Evolutionary conservation across 352 stramenopile genomes (phyloP).

Genomic region (Phytopythium ostracodes): DNA sequence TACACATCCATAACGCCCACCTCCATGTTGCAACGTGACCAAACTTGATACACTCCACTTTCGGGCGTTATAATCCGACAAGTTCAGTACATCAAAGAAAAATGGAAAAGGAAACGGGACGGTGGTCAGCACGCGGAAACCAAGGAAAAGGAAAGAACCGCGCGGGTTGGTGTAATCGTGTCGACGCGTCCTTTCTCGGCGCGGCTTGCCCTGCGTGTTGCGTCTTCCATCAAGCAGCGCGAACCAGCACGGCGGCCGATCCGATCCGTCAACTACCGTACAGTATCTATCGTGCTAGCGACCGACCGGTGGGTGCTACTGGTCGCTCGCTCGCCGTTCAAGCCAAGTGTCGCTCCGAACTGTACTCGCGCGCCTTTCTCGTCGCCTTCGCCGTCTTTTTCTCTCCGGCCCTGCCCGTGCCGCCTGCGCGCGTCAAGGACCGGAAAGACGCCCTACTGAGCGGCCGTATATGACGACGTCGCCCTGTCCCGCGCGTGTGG

Average conservation of each 20-base stretch:
- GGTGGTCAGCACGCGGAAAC: not conserved
- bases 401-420: not conserved
- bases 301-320: not conserved
- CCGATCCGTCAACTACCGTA: no score
- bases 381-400: not conserved
- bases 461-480: slow-evolving; percentile 2
- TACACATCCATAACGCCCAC: not conserved
- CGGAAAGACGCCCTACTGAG: not conserved
- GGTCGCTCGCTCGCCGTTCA: not conserved
- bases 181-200: no score
- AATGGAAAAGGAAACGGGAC: not conserved
- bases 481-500: not conserved
- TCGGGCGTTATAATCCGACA: not conserved
- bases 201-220: no score
- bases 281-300: not conserved
- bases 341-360: not conserved
- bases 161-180: no score
- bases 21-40: not conserved
- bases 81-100: not conserved
- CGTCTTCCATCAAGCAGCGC: no score
- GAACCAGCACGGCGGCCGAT: not conserved
- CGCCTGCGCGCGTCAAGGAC: not conserved
- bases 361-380: not conserved
- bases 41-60: not conserved
- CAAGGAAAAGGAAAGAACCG: not conserved